These are phyloP conservation scores for Suillus fuscotomentosus DNA, from an alignment of 768 basidiomycete species.

Conservation along the genomic window DNA sequence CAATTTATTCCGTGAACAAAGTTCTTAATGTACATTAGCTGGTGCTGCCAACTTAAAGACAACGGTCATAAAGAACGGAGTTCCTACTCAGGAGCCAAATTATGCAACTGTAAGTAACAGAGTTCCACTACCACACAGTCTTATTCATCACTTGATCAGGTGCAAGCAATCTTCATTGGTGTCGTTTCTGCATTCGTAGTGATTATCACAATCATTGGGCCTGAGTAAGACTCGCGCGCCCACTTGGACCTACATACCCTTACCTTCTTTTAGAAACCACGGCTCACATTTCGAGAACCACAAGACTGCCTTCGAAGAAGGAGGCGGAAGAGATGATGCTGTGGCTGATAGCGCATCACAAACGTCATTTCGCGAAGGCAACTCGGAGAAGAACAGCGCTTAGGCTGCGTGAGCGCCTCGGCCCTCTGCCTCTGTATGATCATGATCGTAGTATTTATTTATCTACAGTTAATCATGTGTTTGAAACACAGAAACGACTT, in stretches of 20 bases:
- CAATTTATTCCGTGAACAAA: background rate
- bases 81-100: slow-evolving; percentile 47
- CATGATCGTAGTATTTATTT: background rate
- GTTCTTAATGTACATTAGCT: slow-evolving; percentile 34
- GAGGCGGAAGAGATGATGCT: slow-evolving; percentile 54
- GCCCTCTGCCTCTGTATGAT: background rate
- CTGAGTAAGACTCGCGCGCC: slow-evolving; percentile 50
- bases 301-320: slow-evolving; percentile 77
- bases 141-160: slow-evolving; percentile 22
- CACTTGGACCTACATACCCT: background rate
- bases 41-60: slow-evolving; percentile 61
- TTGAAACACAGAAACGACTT: no score
- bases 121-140: slow-evolving; percentile 21
- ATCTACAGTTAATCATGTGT: background rate
- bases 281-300: slow-evolving; percentile 82
- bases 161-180: slow-evolving; percentile 88
- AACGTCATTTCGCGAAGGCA: background rate
- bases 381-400: background rate
- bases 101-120: slow-evolving; percentile 47
- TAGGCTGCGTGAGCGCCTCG: background rate
- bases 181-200: slow-evolving; percentile 76
- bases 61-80: slow-evolving; percentile 42
- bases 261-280: slow-evolving; percentile 51
- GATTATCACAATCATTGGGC: slow-evolving; percentile 74
- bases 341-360: slow-evolving; percentile 24